These are phyloP conservation scores for Sungouiozyma intestinalis DNA, from an alignment of 805 yeast genomes.

Conservation along the genomic window DNA sequence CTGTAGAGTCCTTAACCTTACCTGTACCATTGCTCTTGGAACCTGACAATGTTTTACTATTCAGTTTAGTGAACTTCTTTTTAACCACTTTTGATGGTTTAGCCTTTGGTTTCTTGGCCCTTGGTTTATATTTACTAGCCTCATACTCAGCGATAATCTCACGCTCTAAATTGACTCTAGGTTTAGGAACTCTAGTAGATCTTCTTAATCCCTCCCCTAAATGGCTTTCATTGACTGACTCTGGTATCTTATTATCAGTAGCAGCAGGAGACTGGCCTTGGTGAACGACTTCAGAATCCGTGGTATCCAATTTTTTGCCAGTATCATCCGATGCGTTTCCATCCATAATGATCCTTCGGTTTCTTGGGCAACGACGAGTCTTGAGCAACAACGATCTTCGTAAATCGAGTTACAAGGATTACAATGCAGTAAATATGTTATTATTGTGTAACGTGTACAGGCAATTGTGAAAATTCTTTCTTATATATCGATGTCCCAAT, in stretches of 20 bases:
- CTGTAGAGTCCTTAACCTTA: slow-evolving; percentile 5
- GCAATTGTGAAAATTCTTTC: slow-evolving; percentile 1
- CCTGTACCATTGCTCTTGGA: slow-evolving; percentile 5
- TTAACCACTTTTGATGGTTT: background rate
- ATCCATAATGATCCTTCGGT: no score
- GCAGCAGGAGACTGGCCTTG: background rate
- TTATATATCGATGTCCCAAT: background rate
- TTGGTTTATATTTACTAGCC: background rate
- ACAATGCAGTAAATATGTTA: no score
- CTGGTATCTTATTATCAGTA: slow-evolving; percentile 1
- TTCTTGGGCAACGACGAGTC: no score
- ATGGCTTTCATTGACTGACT: slow-evolving; percentile 4
- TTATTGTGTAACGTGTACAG: no score
- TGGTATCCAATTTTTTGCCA: background rate
- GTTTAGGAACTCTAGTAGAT: slow-evolving; percentile 17
- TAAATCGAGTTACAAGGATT: no score
- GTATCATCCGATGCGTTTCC: background rate
- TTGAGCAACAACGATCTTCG: no score
- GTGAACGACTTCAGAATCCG: background rate
- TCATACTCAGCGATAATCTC: slow-evolving; percentile 11
- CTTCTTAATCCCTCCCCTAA: slow-evolving; percentile 12
- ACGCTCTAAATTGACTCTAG: slow-evolving; percentile 12
- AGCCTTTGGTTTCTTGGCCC: background rate
- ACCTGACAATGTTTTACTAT: background rate
- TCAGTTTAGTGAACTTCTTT: background rate